phyloP scores from a whole-genome alignment of 2,329 filamentous ascomycete species.

The Pestalotiopsis sp. region DNA sequence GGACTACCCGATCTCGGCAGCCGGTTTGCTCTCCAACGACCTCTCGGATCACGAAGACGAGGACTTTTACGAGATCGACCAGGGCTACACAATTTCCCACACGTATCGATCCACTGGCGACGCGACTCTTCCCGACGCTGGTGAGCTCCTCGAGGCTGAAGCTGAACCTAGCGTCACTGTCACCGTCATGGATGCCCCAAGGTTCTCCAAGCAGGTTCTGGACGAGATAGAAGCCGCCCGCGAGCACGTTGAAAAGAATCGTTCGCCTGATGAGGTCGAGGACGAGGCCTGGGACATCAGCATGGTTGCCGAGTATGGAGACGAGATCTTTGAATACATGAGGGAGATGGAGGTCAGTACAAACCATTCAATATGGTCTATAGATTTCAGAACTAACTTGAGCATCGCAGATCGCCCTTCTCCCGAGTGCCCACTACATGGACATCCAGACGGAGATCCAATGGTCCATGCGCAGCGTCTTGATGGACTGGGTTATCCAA shows the following conservation, averaged over 20 bases:
- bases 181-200: slow-evolving; percentile 68
- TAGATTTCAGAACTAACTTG: neutral
- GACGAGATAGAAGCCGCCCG: slow-evolving; percentile 72
- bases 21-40: slow-evolving; percentile 37
- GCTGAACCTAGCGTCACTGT: slow-evolving; percentile 44
- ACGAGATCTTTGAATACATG: slow-evolving; percentile 96
- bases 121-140: slow-evolving; percentile 41
- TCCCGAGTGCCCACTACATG: slow-evolving; percentile 94
- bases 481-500: slow-evolving; percentile 98
- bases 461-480: slow-evolving; percentile 96
- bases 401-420: slow-evolving; percentile 66
- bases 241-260: slow-evolving; percentile 66
- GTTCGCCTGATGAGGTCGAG: slow-evolving; percentile 74
- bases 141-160: slow-evolving; percentile 2
- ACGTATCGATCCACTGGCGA: slow-evolving; percentile 76
- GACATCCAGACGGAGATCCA: slow-evolving; percentile 95
- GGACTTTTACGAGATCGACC: slow-evolving; percentile 55
- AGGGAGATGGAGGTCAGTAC: slow-evolving; percentile 75
- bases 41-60: slow-evolving; percentile 72
- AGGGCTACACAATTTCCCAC: slow-evolving; percentile 77
- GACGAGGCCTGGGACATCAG: slow-evolving; percentile 93
- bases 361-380: neutral
- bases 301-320: slow-evolving; percentile 96
- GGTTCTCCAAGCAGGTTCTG: slow-evolving; percentile 67
- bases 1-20: slow-evolving; percentile 19